Conservation (phyloP, 495 filamentous ascomycete genomes). For the Tirmania nivea region DNA sequence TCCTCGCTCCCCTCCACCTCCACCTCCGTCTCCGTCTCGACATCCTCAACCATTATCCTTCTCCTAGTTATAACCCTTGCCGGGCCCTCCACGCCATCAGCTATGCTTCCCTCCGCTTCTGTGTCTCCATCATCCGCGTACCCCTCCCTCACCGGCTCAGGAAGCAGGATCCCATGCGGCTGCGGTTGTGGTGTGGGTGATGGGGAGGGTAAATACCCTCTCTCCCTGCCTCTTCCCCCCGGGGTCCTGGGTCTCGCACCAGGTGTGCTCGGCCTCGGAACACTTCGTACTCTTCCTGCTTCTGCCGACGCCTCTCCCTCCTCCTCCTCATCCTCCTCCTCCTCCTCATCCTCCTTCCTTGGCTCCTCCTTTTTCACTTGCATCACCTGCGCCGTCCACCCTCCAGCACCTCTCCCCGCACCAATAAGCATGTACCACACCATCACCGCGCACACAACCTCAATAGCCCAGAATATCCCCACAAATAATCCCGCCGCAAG, state of each 20-base stretch:
- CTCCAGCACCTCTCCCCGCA: slow-evolving; percentile 1
- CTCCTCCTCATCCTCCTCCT: slow-evolving; percentile 5
- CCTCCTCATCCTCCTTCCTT: background rate
- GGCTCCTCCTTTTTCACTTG: background rate
- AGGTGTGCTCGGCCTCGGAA: slow-evolving; percentile 1
- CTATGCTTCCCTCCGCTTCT: slow-evolving; percentile 17
- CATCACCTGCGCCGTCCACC: slow-evolving; percentile 4
- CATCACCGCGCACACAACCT: slow-evolving; percentile 26
- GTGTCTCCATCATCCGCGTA: slow-evolving; percentile 7
- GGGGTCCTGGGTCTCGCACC: background rate
- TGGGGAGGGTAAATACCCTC: background rate
- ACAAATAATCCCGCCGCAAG: slow-evolving; percentile 45
- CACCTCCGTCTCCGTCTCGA: slow-evolving; percentile 20
- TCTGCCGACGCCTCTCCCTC: slow-evolving; percentile 4
- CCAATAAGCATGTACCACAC: slow-evolving; percentile 17
- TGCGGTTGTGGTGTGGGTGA: background rate
- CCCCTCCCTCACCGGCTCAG: background rate
- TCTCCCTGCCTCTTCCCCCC: background rate
- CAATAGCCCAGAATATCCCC: slow-evolving; percentile 48
- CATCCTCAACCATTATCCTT: slow-evolving; percentile 22
- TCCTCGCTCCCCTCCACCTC: slow-evolving; percentile 2
- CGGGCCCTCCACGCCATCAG: slow-evolving; percentile 8
- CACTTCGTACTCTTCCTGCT: background rate
- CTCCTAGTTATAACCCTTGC: slow-evolving; percentile 13
- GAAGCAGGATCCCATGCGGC: background rate